phyloP scores from a whole-genome alignment of 208 protist genomes.

The Trypanosoma vivax region DNA sequence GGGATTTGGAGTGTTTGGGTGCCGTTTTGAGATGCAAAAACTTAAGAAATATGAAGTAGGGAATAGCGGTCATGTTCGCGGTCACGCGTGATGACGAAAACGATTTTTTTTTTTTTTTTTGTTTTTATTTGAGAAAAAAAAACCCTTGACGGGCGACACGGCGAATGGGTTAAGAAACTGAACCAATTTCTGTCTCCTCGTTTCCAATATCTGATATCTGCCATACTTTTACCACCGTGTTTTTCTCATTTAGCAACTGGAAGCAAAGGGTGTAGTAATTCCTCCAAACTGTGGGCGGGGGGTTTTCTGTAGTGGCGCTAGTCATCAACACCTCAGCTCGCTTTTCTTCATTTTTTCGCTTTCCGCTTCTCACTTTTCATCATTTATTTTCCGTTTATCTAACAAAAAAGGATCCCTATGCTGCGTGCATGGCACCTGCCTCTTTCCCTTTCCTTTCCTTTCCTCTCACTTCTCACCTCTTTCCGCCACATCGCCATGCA shows the following conservation, averaged over 20 bases:
- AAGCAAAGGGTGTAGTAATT: too few species aligned
- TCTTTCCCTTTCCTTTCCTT: background rate
- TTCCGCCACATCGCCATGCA: background rate
- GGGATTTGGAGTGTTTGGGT: too few species aligned
- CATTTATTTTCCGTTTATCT: background rate
- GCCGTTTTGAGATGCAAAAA: too few species aligned
- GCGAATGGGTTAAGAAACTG: too few species aligned
- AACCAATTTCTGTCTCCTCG: background rate
- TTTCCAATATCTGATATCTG: background rate
- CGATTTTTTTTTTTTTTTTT: too few species aligned
- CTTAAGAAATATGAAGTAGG: too few species aligned
- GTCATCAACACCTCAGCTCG: background rate
- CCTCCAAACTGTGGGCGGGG: too few species aligned
- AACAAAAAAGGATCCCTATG: background rate
- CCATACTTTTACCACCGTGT: constrained; percentile 6
- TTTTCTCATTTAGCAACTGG: too few species aligned
- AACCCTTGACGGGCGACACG: too few species aligned
- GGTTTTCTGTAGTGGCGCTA: background rate
- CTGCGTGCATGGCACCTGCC: background rate
- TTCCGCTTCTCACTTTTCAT: background rate
- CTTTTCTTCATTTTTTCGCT: background rate
- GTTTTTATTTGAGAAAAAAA: too few species aligned
- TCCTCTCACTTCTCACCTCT: background rate
- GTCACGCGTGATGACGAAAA: too few species aligned
- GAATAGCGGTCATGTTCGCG: too few species aligned